These are phyloP conservation scores for Tetradesmus lagerheimii DNA, from an alignment of 139 green algal species.

Conservation along the genomic window DNA sequence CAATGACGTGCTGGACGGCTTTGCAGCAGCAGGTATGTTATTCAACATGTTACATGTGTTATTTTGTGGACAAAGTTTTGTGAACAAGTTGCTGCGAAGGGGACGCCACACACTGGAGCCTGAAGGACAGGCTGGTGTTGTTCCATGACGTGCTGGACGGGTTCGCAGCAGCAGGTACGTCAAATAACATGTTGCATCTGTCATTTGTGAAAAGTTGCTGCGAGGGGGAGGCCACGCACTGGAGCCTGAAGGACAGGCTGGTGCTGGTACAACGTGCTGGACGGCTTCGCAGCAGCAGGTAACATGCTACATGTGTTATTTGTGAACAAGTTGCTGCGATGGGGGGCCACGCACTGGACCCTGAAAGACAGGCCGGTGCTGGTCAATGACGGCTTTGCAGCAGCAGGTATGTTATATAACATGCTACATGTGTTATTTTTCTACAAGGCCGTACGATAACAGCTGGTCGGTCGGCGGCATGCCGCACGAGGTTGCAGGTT, in stretches of 20 bases:
- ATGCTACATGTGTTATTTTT: not conserved
- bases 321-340: too few relatives aligned
- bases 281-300: slow-evolving; percentile 52
- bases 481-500: too few relatives aligned
- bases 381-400: slow-evolving; percentile 59
- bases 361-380: slow-evolving; percentile 76
- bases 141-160: slow-evolving; percentile 71
- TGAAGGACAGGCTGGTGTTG: slow-evolving; percentile 76
- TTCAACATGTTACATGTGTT: too few relatives aligned
- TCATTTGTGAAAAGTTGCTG: too few relatives aligned
- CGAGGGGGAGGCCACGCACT: slow-evolving; percentile 69
- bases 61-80: too few relatives aligned
- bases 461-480: too few relatives aligned
- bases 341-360: slow-evolving; percentile 67
- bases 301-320: too few relatives aligned
- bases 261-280: slow-evolving; percentile 74
- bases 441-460: too few relatives aligned
- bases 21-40: not conserved
- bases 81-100: too few relatives aligned
- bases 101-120: slow-evolving; percentile 69
- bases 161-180: not conserved
- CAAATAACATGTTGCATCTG: not conserved
- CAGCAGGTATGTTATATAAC: not conserved
- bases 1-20: slow-evolving; percentile 68
- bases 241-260: slow-evolving; percentile 76